Base-by-base conservation (phyloP, 73 alveolate genomes). In the Durusdinium trenchii region DNA sequence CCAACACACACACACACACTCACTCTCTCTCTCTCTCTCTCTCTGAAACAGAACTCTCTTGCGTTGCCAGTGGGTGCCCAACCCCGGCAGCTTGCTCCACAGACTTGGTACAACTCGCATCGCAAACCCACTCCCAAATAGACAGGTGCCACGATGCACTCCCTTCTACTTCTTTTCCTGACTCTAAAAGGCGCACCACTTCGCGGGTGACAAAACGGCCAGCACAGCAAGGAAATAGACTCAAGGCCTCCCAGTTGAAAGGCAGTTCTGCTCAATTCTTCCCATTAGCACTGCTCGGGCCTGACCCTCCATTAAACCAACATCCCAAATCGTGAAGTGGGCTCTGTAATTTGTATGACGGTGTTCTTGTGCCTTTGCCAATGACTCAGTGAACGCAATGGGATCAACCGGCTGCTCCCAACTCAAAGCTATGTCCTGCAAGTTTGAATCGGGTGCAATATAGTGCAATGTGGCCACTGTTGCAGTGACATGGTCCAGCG, bases 31-130 rank as follows among this genome's bases (percentile, higher is more conserved):
- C 35, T 32, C 35, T 36, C 78, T 40, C 5, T 6, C 28, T 71
- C 69, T 16, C 69, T 23, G 23, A 57, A 57, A 16, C 23, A 16
- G 32, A 23, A 57, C 32, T 16, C 69, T 16, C 69, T 16, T 57
- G 69, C 69, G 23, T 57, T 57, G 1, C 73, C 73, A 60, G 73
- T 60, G 30, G 1, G 73, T 23, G 30, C 73, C 18, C 3, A 60
- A 46, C 95, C 57, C 95, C 95, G 3, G 95, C 95, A 42, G 95
- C 95, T 28, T 81, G 95, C 46, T 86, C 95, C 48, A 86, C 95
- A n/a, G 60, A 86, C 95, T 86, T 61, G 95, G 95, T 50, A n/a
- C 1, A 76, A 45, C 87, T 9, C 2, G 60, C 26, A 30, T 42
- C 12, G 36, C 86, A 78, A 7, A 62, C 32, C 42, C 43, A 40